Percentiles rank a stretch among this genome's conserved stretches.
These are phyloP conservation scores for Epichloe sibirici DNA, from an alignment of 2,329 filamentous ascomycete species.

Conservation along the genomic window DNA sequence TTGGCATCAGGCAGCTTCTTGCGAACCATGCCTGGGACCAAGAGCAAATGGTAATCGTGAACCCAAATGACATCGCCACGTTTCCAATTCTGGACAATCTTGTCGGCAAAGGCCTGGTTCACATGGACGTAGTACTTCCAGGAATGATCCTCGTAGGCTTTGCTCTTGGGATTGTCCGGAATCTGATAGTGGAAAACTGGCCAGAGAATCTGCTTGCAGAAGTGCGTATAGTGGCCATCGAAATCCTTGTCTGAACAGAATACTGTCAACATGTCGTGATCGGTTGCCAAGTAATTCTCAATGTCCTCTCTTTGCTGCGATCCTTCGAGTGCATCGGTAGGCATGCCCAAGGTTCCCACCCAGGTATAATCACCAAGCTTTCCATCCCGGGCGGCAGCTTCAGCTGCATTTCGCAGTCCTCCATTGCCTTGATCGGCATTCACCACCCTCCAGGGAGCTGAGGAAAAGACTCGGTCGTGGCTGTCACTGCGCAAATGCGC, in stretches of 20 bases:
- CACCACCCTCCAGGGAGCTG: slow-evolving; percentile 72
- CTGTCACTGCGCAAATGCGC: slow-evolving; percentile 43
- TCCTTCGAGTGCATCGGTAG: slow-evolving; percentile 70
- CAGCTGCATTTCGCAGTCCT: slow-evolving; percentile 77
- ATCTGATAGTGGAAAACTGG: slow-evolving; percentile 98
- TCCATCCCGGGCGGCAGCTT: slow-evolving; percentile 60
- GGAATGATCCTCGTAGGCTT: slow-evolving; percentile 93
- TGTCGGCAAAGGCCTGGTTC: slow-evolving; percentile 87
- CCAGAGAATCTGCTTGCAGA: slow-evolving; percentile 96
- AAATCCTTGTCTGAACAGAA: slow-evolving; percentile 86
- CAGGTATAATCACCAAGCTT: slow-evolving; percentile 67
- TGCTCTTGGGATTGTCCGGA: slow-evolving; percentile 94
- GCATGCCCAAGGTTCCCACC: slow-evolving; percentile 89
- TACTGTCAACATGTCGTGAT: slow-evolving; percentile 73
- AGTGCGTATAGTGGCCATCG: slow-evolving; percentile 88
- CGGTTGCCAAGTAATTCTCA: slow-evolving; percentile 64
- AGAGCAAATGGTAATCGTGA: slow-evolving; percentile 85
- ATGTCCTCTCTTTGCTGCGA: slow-evolving; percentile 71
- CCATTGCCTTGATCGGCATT: slow-evolving; percentile 86
- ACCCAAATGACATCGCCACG: slow-evolving; percentile 88
- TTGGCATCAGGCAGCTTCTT: slow-evolving; percentile 84
- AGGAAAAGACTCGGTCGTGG: slow-evolving; percentile 59
- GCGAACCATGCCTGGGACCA: slow-evolving; percentile 81
- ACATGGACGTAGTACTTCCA: slow-evolving; percentile 90
- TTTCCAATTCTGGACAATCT: slow-evolving; percentile 86